Base-by-base conservation (phyloP, 257 asterid species). In the Penstemon eatonii region DNA sequence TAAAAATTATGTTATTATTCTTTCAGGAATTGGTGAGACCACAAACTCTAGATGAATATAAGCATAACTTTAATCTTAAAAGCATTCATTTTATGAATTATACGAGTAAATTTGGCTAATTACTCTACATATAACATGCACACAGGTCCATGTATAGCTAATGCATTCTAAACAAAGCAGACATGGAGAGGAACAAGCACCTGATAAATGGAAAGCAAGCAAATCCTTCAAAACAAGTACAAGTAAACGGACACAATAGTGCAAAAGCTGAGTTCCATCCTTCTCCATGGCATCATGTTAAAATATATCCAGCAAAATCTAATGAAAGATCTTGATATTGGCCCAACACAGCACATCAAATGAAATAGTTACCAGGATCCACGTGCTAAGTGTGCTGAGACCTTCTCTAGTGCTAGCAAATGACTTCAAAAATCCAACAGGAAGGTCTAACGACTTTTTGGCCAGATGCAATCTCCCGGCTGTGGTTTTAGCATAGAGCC, bases 191-290 rank as follows among this genome's bases (percentile, higher is more conserved):
- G 33, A 25, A 25, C 33, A 25, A 50, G 65, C 68, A 94, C 99
- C 99, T 77, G 99, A 94, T 73, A 87, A 82, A 63, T 96, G 96
- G 38, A 94, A 95, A 40, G 98, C 96, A 70, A 84, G 90, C 68
- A 94, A 76, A 81, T 94, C 95, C 52, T 89, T 94, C 66, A 98
- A 91, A 77, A 94, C 88, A 7, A 79, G 95, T 66, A 94, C 90
- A 68, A 94, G 98, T 56, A 94, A 67, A 66, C 99, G 98, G 72
- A 91, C 96, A 76, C 99, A 94, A 83, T 91, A 96, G 40, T 98
- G 99, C 87, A 94, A 80, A 73, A 94, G 96, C 81, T 94, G 99
- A 65, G 99, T 94, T 78, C 96, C 96, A 81, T 94, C 98, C 84
- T 94, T 91, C 42, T 96, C 99, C 96, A 94, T 80, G 46, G 99